A percentile compares a stretch with the other conserved stretches of the same genome.
These are phyloP conservation scores for Russula sp. DNA, from an alignment of 768 basidiomycete species.

Conservation along the genomic window DNA sequence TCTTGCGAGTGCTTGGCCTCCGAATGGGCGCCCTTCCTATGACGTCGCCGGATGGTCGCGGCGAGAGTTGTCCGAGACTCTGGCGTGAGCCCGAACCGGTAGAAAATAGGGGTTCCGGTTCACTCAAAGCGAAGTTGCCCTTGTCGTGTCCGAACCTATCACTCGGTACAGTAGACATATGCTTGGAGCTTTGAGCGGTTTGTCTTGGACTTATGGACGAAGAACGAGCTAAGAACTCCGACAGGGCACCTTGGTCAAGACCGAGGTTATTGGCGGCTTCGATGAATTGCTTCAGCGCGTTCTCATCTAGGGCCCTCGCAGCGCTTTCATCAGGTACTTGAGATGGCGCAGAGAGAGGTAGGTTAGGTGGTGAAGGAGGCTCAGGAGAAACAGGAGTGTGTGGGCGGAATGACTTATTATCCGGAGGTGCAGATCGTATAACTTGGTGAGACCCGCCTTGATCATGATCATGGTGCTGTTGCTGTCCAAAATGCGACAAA, in stretches of 20 bases:
- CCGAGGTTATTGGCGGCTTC: constrained; percentile 71
- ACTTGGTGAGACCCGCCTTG: background rate
- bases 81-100: constrained; percentile 27
- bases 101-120: constrained; percentile 19
- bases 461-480: background rate
- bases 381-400: constrained; percentile 15
- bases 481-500: constrained; percentile 16
- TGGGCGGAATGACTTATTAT: constrained; percentile 19
- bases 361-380: background rate
- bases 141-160: constrained; percentile 22
- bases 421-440: constrained; percentile 20
- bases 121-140: background rate
- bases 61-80: constrained; percentile 6
- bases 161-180: constrained; percentile 36
- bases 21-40: constrained; percentile 15
- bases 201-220: constrained; percentile 53
- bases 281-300: constrained; percentile 65
- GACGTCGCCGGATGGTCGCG: constrained; percentile 7
- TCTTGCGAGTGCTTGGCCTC: constrained; percentile 8
- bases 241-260: constrained; percentile 64
- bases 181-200: constrained; percentile 41
- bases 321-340: background rate
- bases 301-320: constrained; percentile 34
- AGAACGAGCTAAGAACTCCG: constrained; percentile 66
- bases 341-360: constrained; percentile 8